phyloP scores from a whole-genome alignment of 805 yeast species.

The Millerago galiae region DNA sequence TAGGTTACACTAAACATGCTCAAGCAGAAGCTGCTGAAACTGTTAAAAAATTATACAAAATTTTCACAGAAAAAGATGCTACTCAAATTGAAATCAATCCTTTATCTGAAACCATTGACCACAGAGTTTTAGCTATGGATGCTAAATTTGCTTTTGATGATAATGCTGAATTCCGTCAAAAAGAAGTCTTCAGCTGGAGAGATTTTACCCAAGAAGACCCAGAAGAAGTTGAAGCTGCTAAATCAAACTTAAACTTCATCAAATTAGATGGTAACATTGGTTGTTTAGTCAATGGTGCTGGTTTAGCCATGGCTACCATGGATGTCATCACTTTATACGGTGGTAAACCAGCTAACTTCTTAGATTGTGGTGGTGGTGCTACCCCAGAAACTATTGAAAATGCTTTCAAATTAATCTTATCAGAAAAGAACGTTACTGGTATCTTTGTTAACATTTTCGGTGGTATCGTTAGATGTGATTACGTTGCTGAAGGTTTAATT shows the following conservation, averaged over 20 bases:
- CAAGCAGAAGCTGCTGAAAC: slow-evolving; percentile 82
- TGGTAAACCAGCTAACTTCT: slow-evolving; percentile 98
- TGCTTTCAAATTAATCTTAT: slow-evolving; percentile 89
- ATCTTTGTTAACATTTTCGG: slow-evolving; percentile 98
- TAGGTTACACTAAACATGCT: slow-evolving; percentile 78
- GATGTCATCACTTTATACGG: slow-evolving; percentile 97
- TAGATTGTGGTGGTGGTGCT: slow-evolving; percentile 99
- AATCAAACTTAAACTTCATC: slow-evolving; percentile 90
- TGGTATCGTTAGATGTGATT: slow-evolving; percentile 99
- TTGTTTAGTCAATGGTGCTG: slow-evolving; percentile 99
- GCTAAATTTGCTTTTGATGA: slow-evolving; percentile 98
- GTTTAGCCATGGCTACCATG: slow-evolving; percentile 99
- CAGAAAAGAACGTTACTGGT: slow-evolving; percentile 85
- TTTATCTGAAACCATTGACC: slow-evolving; percentile 84
- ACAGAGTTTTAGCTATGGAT: slow-evolving; percentile 94
- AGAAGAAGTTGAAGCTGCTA: slow-evolving; percentile 88
- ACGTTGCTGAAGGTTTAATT: slow-evolving; percentile 95
- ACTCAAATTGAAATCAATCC: slow-evolving; percentile 99
- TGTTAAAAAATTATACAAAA: slow-evolving; percentile 79
- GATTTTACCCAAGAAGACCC: slow-evolving; percentile 97
- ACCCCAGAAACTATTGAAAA: slow-evolving; percentile 96
- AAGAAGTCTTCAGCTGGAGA: slow-evolving; percentile 94
- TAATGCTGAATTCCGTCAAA: slow-evolving; percentile 90
- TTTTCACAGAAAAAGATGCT: slow-evolving; percentile 87
- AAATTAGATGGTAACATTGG: slow-evolving; percentile 98